Base-by-base conservation (phyloP, 73 alveolate genomes). In the Stentor roeselii region DNA sequence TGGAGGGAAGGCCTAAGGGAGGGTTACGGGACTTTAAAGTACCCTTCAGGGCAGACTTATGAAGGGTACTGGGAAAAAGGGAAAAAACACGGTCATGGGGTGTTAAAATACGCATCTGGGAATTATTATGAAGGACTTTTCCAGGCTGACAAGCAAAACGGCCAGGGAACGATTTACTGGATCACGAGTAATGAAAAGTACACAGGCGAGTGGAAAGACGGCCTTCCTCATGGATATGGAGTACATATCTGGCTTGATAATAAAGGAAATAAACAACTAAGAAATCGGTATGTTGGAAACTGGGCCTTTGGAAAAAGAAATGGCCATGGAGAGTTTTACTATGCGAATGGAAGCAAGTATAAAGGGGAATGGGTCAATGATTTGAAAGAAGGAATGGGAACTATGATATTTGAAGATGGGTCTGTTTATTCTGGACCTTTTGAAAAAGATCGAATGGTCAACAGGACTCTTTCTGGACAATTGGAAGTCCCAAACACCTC, bases 211-310 rank as follows among this genome's bases (percentile, higher is more conserved):
- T 97, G 99, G 99, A 97, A 92, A 42, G 98, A 97, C 75, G 94
- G 96, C 84, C 90, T 61, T 36, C 91, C 95, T 76, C 91, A 95
- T 88, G 99, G 99, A 14, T 97, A 94, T 92, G 99, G 99, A 36
- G 93, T 96, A 50, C 99, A 97, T 88, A 92, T 97, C 50, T 97
- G 99, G 99, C 96, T 96, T 41, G 99, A 95, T 83, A 90, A 93
- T 41, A 94, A 87, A 86, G 93, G 92, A 61, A 96, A 95, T 67
- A 97, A 97, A 88, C 94, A 78, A 41, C 90, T 97, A 34, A 96
- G 99, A 89, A 97, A 97, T 93, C 87, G 99, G 80, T 97, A 97
- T 94, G 98, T 96, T 38, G 99, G 99, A 3, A 89, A 95, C 60
- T 97, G 99, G 99, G 95, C 91, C 74, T 90, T 88, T 86, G 99